Evolutionary conservation across 805 yeast genomes (phyloP), one percentile per base, ranked within the genome.

Genomic region (Debaryomyces maramus): DNA sequence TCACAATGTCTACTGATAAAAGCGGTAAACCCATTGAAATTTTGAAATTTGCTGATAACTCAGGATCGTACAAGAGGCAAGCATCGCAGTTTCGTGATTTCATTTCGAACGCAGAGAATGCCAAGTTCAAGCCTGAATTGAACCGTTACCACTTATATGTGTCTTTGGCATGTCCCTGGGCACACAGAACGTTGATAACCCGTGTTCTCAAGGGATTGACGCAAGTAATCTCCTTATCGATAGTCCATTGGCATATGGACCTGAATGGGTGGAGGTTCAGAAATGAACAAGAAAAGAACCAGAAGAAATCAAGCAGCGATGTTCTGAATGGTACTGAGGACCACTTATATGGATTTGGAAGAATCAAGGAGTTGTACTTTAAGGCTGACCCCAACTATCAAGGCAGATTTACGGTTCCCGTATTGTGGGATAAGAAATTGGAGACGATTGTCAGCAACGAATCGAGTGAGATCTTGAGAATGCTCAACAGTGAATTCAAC

Each of bases 81-180:
- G 58, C 51, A 11, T 58, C 64, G 5, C 39, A 35, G n/a, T 88
- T 88, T 61, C 73, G 95, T 57, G 78, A 84, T 54, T 62, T 63
- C 17, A 80, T 89, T 33, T 77, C 85, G 2, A 51, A 74, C 1
- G 66, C 67, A 19, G 70, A 79, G 1, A 86, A 81, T 11, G 76
- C 88, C 10, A 61, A 72, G 44, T 87, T 80, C 58, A 69, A 80
- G 13, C 88, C 96, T 4, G 96, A 88, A 55, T 72, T 75, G 33
- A 78, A 78, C 42, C 75, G 99, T 53, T 91, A 91, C 58, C 96
- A 90, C 63, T 73, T 89, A 40, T 90, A 85, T 53, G 95, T 88
- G 8, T 84, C 93, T 0, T 70, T 74, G 35, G 96, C 96, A 2
- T 91, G 99, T 64, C 98, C 99, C 3, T 91, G 97, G 90, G 97